Evolutionary conservation across 148 eudicot species (phyloP), one percentile per base, ranked within the genome.

Genomic region (Fagopyrum homotropicum): DNA sequence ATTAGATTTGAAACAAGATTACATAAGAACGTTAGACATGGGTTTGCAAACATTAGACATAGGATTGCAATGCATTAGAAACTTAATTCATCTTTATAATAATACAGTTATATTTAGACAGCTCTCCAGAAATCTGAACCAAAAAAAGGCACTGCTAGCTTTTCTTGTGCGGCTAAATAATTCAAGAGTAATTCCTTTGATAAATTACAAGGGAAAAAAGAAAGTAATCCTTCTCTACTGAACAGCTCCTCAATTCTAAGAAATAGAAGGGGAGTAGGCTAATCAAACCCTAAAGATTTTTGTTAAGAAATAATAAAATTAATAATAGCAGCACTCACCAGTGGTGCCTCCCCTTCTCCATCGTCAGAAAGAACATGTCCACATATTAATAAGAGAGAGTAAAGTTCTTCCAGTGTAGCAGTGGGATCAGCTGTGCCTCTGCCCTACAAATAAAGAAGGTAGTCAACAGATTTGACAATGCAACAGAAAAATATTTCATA

Each of bases 321-420:
- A 45, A 17, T 35, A 49, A 64, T 4, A 35, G 51, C 45, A 55
- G 78, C 4, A 59, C 69, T 66, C 83, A 92, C 99, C 94, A 83
- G 60, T n/a, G 99, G 99, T 40, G 84, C 78, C 83, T 96, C 99
- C 70, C 99, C 99, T 82, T 85, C 94, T 83, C 97, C 98, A 77
- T 90, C 99, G 70, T 96, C 98, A 44, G 99, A 93, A 69, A 96
- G 88, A 82, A 96, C 92, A 73, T 96, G 99, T 77, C 99, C 99
- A 72, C 89, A 79, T 80, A 96, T 84, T 81, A 96, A 82, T 73
- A 96, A 79, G 43, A 92, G 91, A 51, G 99, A 92, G 83, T 90
- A 89, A 69, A 96, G 83, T 83, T 92, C 99, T 84, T 96, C 99
- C 85, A 96, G 75, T 73, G 89, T 87, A 85, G 81, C 84, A 76